Evolutionary conservation across 208 protist genomes (phyloP).

Genomic region (Kentomonas sorsogonicus): DNA sequence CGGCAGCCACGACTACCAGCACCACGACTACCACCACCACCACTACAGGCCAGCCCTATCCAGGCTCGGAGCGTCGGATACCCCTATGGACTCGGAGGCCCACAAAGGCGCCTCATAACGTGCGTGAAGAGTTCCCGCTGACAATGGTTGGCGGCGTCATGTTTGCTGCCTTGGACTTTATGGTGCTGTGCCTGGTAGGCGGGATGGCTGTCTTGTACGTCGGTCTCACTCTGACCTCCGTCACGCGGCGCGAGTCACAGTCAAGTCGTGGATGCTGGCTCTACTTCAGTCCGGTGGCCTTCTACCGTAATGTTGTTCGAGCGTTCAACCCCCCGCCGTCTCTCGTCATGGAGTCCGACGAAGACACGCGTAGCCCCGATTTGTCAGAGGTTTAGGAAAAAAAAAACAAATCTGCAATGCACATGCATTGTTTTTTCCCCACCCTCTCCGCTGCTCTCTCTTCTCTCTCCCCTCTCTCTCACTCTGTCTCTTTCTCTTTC

Average conservation of each 20-base stretch:
- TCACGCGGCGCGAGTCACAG: constrained; percentile 37
- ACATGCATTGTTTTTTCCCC: neutral
- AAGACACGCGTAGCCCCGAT: too few species aligned
- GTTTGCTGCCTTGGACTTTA: too few species aligned
- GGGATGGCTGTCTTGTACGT: constrained; percentile 47
- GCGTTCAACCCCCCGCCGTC: constrained; percentile 24
- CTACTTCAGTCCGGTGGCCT: constrained; percentile 20
- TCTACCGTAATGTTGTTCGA: constrained; percentile 29
- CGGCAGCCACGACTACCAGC: constrained; percentile 24
- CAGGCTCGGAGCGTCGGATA: too few species aligned
- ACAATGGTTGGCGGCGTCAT: too few species aligned
- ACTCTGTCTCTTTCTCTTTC: neutral
- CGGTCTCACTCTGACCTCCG: constrained; percentile 48
- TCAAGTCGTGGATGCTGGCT: constrained; percentile 19
- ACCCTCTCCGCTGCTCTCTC: neutral
- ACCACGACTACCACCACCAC: too few species aligned
- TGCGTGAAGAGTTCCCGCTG: too few species aligned
- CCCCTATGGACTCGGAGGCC: too few species aligned
- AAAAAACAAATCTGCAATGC: neutral
- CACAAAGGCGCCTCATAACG: too few species aligned
- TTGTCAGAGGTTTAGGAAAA: too few species aligned
- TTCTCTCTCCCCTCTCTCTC: neutral
- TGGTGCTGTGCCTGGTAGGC: constrained; percentile 51
- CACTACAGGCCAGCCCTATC: too few species aligned
- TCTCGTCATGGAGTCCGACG: constrained; percentile 12